Conservation (phyloP, 352 stramenopile genomes). For the Saprolegnia diclina region DNA sequence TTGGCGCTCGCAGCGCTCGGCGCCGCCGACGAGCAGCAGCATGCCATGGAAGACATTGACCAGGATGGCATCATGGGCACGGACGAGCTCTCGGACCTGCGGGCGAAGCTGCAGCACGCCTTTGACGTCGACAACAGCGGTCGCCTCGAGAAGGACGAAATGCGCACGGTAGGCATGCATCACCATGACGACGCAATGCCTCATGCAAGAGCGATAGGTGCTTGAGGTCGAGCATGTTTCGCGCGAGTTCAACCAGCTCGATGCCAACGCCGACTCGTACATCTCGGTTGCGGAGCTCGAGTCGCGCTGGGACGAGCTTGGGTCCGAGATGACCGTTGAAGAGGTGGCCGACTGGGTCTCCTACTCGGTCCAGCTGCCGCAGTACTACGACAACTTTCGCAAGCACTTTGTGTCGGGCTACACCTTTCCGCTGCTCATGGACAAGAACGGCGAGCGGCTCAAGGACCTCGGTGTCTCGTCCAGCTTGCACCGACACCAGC, state of each 20-base stretch:
- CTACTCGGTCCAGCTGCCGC: constrained; percentile 70
- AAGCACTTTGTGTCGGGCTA: constrained; percentile 79
- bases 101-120: constrained; percentile 73
- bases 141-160: constrained; percentile 63
- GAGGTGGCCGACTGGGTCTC: constrained; percentile 80
- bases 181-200: background rate
- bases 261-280: constrained; percentile 68
- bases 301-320: constrained; percentile 67
- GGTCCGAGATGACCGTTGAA: constrained; percentile 79
- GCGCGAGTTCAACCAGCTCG: constrained; percentile 66
- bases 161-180: constrained; percentile 39
- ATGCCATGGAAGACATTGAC: constrained; percentile 64
- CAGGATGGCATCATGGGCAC: constrained; percentile 65
- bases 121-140: constrained; percentile 76
- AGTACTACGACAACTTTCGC: constrained; percentile 75
- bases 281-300: constrained; percentile 81
- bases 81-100: constrained; percentile 72
- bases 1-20: background rate
- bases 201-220: constrained; percentile 33
- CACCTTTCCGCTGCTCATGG: constrained; percentile 82
- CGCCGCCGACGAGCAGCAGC: background rate
- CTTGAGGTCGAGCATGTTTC: constrained; percentile 54
- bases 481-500: constrained; percentile 66
- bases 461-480: constrained; percentile 66
- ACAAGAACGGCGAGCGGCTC: constrained; percentile 62